These are phyloP conservation scores for Coemansia sp. DNA, from an alignment of 192 early-diverging fungal genomes.

Conservation along the genomic window DNA sequence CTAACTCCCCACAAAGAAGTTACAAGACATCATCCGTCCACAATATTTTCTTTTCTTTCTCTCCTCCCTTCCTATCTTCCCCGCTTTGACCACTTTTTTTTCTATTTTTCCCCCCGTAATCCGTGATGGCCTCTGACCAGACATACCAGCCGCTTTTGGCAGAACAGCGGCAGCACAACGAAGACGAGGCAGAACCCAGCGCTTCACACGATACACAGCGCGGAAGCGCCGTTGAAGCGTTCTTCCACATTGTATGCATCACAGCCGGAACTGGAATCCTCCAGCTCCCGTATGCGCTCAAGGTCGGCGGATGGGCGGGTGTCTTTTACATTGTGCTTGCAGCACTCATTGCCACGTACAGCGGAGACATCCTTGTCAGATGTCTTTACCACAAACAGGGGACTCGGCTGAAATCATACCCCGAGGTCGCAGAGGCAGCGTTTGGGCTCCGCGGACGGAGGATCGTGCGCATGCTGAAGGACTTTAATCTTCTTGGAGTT, in stretches of 20 bases:
- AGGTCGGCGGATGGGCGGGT: constrained; percentile 75
- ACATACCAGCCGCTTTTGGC: background rate
- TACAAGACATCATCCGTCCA: background rate
- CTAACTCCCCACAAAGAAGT: too few species aligned
- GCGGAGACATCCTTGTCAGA: constrained; percentile 68
- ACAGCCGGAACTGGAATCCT: constrained; percentile 80
- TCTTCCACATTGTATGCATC: constrained; percentile 63
- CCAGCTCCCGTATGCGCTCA: constrained; percentile 79
- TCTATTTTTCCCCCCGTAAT: background rate
- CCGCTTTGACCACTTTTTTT: background rate
- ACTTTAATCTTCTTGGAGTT: constrained; percentile 68
- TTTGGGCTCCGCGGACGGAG: constrained; percentile 67
- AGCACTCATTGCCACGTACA: constrained; percentile 69
- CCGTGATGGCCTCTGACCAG: background rate
- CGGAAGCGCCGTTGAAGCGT: constrained; percentile 41
- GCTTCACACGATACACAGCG: background rate
- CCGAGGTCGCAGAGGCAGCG: constrained; percentile 69
- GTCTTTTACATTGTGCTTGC: constrained; percentile 68
- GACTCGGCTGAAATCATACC: constrained; percentile 60
- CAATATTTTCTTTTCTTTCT: background rate
- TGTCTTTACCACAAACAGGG: constrained; percentile 73
- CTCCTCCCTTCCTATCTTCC: background rate
- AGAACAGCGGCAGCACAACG: background rate
- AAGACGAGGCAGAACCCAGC: background rate
- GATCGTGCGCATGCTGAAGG: constrained; percentile 58